Conservation (phyloP, 768 basidiomycete species). For the Russula griseocarnosa region DNA sequence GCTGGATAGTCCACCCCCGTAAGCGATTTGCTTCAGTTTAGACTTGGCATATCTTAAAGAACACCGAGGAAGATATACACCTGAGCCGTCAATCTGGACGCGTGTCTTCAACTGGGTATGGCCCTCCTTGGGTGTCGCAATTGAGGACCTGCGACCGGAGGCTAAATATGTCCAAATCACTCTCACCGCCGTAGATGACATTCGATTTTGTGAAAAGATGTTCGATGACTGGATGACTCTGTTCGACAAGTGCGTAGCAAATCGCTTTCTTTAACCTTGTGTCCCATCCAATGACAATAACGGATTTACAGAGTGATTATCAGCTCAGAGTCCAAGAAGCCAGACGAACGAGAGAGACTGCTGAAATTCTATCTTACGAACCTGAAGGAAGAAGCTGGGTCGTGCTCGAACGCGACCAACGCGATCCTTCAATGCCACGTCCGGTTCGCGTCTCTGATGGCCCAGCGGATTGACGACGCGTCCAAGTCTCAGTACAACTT, state of each 20-base stretch:
- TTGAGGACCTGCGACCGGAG: slow-evolving; percentile 10
- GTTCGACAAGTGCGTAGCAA: slow-evolving; percentile 15
- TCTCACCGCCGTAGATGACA: slow-evolving; percentile 11
- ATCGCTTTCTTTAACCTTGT: not conserved
- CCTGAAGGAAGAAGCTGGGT: slow-evolving; percentile 9
- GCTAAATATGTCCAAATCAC: slow-evolving; percentile 1
- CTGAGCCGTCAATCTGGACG: slow-evolving; percentile 4
- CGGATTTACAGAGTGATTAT: not conserved
- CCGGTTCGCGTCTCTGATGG: slow-evolving; percentile 17
- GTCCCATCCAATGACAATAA: not conserved
- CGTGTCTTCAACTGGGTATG: slow-evolving; percentile 10
- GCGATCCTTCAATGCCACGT: slow-evolving; percentile 15
- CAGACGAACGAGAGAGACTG: not conserved
- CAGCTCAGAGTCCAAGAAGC: slow-evolving; percentile 6
- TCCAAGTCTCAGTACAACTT: slow-evolving; percentile 18
- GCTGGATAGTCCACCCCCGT: slow-evolving; percentile 20
- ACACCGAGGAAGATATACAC: slow-evolving; percentile 17
- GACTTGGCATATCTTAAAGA: not conserved
- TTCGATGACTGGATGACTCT: slow-evolving; percentile 18
- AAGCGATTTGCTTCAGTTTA: slow-evolving; percentile 4
- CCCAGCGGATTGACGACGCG: slow-evolving; percentile 16
- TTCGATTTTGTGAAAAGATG: slow-evolving; percentile 18
- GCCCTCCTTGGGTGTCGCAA: slow-evolving; percentile 5
- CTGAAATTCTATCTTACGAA: slow-evolving; percentile 5
- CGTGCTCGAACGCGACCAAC: slow-evolving; percentile 17